Base-by-base conservation (phyloP, 2,329 filamentous ascomycete genomes). In the Aspergillus costaricaensis region DNA sequence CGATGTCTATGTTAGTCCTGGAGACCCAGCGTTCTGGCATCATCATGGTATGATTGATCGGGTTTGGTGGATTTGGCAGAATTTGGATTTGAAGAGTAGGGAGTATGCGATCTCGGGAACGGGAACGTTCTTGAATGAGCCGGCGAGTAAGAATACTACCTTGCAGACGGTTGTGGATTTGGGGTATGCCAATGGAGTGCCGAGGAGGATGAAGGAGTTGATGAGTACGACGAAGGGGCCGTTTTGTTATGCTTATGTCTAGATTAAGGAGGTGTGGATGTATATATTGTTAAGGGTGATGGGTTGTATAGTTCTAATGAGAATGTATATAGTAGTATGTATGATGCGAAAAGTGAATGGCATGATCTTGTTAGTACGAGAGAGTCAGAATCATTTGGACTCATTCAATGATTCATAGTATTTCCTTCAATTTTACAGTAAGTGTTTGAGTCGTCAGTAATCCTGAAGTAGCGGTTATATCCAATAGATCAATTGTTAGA, bases 21-120 rank as follows among this genome's bases (percentile, higher is more conserved):
- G 72, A 6, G 81, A 83, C 41, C 80, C 79, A 3, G 73, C 69
- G 30, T 83, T 83, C 70, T 83, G 75, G 67, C 72, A 80, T 25
- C 81, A 83, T 62, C 81, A 83, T 60, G 74, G 74, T 2, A 77
- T 78, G 70, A 79, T 83, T 25, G 82, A 83, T 63, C 74, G 80
- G 2, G 67, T 76, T 2, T 84, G 76, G 71, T 82, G 79, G 79
- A 81, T 79, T 14, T 84, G 82, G 82, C 81, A 84, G 68, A 81
- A 79, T 30, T 68, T 77, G 50, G 75, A 82, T 52, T 65, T 74
- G 39, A 64, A 68, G 51, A 70, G 71, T 12, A 72, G 81, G 14
- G 71, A 60, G 39, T 65, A 70, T 58, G 72, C 68, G 5, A 75
- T 83, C 57, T 71, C 68, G 3, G 81, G 79, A 1, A 82, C 80